These are phyloP conservation scores for Petunia hybrid DNA, from an alignment of 305 asterid genomes.

Conservation along the genomic window DNA sequence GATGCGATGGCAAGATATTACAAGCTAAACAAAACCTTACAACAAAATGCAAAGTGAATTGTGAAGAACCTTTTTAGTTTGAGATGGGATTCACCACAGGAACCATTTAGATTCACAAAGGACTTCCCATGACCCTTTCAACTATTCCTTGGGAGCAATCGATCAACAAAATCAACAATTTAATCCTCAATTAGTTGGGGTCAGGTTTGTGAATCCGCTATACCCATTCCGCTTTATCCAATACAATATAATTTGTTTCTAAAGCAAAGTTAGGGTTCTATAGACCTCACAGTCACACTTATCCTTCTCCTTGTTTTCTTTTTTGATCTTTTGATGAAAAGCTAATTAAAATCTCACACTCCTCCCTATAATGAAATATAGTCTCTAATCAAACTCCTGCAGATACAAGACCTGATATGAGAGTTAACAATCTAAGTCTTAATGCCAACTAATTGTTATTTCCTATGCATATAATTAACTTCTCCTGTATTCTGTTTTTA, in stretches of 20 bases:
- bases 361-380: not conserved
- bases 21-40: constrained; percentile 15
- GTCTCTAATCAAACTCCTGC: not conserved
- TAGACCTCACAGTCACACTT: too few species aligned
- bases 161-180: not conserved
- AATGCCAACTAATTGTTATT: not conserved
- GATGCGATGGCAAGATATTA: constrained; percentile 28
- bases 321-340: too few species aligned
- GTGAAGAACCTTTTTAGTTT: not conserved
- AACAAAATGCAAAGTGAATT: not conserved
- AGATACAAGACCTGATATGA: not conserved
- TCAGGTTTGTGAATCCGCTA: constrained; percentile 1
- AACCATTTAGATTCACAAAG: not conserved
- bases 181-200: constrained; percentile 4
- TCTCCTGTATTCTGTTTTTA: too few species aligned
- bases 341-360: not conserved
- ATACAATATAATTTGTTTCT: not conserved
- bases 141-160: not conserved
- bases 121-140: not conserved
- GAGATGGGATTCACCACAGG: not conserved
- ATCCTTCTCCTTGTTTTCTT: too few species aligned
- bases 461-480: too few species aligned
- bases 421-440: not conserved
- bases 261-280: not conserved
- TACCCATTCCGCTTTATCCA: not conserved